Evolutionary conservation across 2,329 filamentous ascomycete genomes (phyloP), one percentile per base, ranked within the genome.

Genomic region (Monosporascus sp.): DNA sequence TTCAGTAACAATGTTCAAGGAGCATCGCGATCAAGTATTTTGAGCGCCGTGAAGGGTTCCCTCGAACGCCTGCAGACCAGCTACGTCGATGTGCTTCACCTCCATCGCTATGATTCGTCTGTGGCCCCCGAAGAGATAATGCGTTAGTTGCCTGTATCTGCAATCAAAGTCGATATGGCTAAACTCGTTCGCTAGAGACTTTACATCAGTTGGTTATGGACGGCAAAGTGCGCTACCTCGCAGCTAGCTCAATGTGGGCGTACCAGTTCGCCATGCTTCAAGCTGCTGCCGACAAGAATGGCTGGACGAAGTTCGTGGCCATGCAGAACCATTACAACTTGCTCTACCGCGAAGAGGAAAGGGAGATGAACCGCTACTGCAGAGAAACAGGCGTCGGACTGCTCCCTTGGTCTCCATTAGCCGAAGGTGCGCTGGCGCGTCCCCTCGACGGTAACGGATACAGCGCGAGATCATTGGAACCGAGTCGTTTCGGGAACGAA

Each of bases 251-350:
- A 44, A 77, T 73, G 75, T 70, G 65, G 48, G 67, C 70, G n/a
- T 76, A 72, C 70, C 72, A 75, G 57, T 77, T 72, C 57, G 69
- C 67, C 50, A 66, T 65, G 25, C 65, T 77, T 57, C 76, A 78
- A 58, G 74, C 71, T 57, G 74, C 71, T 25, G 79, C 75, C 15
- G 72, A 74, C 48, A 73, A 73, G 62, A 64, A 81, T 48, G 77
- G 77, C 25, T 84, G 79, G 80, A 79, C 77, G 2, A 76, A 81
- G 57, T 83, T 84, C 60, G 70, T 83, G 56, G 76, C 71, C 3
- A 85, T 85, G 81, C 81, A 84, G 56, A 79, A 80, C 25, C 75
- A 77, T 47, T 77, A 85, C 62, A 83, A 81, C 58, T 69, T 81
- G 0, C 63, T 80, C 2, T 84, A 85, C 64, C 76, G 85, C 3